Base-by-base conservation (phyloP, 257 asterid species). In the Ilex aquifolium region DNA sequence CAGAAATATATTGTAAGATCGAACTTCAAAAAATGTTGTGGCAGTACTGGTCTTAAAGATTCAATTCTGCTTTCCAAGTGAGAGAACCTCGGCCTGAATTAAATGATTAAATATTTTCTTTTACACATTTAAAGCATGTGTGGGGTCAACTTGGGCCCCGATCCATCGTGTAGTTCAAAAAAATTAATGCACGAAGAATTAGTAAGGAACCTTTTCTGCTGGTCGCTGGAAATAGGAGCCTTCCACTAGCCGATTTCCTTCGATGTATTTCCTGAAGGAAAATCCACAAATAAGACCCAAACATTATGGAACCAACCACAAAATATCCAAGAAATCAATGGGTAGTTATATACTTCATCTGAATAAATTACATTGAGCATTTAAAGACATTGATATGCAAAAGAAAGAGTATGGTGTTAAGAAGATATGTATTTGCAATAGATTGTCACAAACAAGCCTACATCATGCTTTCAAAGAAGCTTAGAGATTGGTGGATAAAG, bases 261-360 rank as follows among this genome's bases (percentile, higher is more conserved):
- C 32, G 11, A 50, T 61, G 48, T 57, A 60, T 56, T 62, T 67
- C 77, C 85, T 77, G 65, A 64, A 70, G 60, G 68, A 72, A 52
- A 63, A 50, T 31, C 14, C 9, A n/a, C 11, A 6, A 68, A 76
- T 67, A 65, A 69, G 83, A 95, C 94, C 84, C 91, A 49, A 86
- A 93, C 65, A 85, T 83, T 90, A 84, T 78, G 90, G 69, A 90
- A 85, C 97, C 95, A 82, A 76, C 42, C 42, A 36, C 8, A 36
- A 4, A 36, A 4, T 4, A 36, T 4, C 8, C 42, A 36, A 36
- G 42, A 36, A 36, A 36, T 4, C 42, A 36, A 21, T 36, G 42
- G 42, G 8, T 36, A 36, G 5, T 36, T 36, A 4, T 36, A 36
- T 36, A 36, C 42, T 36, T 36, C 8, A 36, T 21, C 27, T 21